Base-by-base conservation (phyloP, 148 eudicot genomes). In the Camellia lanceoleosa region DNA sequence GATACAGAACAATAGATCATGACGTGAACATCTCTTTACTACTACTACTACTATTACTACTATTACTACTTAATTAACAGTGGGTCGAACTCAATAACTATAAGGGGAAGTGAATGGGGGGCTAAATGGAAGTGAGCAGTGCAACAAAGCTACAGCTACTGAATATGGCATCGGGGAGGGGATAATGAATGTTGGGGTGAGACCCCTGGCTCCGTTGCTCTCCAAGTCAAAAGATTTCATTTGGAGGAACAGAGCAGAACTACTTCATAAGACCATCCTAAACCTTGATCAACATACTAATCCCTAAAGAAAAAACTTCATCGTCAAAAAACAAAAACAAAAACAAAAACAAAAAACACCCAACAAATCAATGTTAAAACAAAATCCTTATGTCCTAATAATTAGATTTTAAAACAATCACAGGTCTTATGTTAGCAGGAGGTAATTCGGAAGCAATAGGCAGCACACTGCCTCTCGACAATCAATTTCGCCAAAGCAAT, bases 271-370 rank as follows among this genome's bases (percentile, higher is more conserved):
- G 54, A 12, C 63, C 41, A 41, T 11, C 12, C 41, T 13, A 44
- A 75, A 75, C 55, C 52, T 64, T 74, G 58, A 63, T 63, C 14
- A 76, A 76, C 68, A 76, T 46, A 46, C 16, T 43, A 44, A 44
- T 63, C 56, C 46, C n/a, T 19, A n/a, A 14, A 44, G 19, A 70
- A 44, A 3, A 23, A 14, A 9, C 10, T n/a, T 7, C 7, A 5
- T 11, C 11, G 10, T n/a, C 30, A 2, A 3, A 2, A 19, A 3
- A 60, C 19, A 54, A 8, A 49, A 64, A 19, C 5, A 3, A 2
- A 19, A 3, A 60, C 19, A 54, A 8, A 49, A 64, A 19, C 5
- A n/a, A 14, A 23, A 23, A 23, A 23, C 23, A 23, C 30, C 18
- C n/a, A 4, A 10, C 54, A 19, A 44, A 74, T 2, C 58, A 71